These are phyloP conservation scores for Geum urbanum DNA, from an alignment of 306 rosid species.

Conservation along the genomic window DNA sequence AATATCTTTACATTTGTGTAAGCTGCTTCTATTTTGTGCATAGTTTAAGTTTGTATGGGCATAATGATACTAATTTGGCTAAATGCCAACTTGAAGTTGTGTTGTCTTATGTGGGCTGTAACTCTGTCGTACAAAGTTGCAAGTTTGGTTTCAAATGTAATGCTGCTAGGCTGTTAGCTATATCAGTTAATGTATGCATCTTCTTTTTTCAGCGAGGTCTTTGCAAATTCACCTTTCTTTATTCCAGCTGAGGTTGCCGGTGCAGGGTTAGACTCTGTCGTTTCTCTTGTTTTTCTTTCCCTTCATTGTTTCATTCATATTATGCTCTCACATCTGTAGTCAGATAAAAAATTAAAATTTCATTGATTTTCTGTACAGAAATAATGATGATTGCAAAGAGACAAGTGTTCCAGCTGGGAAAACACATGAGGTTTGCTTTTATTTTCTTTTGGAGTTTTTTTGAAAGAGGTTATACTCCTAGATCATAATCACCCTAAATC, in stretches of 20 bases:
- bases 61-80: neutral
- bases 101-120: conserved; percentile 1
- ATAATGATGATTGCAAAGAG: conserved; percentile 76
- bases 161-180: conserved; percentile 21
- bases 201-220: conserved; percentile 61
- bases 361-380: conserved; percentile 37
- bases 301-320: neutral
- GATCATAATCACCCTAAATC: neutral
- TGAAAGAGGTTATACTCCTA: neutral
- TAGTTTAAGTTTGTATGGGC: neutral
- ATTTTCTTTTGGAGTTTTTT: conserved; percentile 4
- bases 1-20: neutral
- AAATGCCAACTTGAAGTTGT: neutral
- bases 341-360: conserved; percentile 4
- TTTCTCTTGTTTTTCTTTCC: neutral
- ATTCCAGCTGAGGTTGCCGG: conserved; percentile 90
- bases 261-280: conserved; percentile 44
- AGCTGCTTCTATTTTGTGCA: neutral
- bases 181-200: conserved; percentile 22
- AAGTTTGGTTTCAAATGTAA: neutral
- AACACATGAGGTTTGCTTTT: conserved; percentile 64
- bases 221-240: conserved; percentile 88
- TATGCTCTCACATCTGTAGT: conserved; percentile 3
- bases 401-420: conserved; percentile 76
- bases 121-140: neutral